phyloP scores from a whole-genome alignment of 306 rosid species.

The Trifolium dubium region DNA sequence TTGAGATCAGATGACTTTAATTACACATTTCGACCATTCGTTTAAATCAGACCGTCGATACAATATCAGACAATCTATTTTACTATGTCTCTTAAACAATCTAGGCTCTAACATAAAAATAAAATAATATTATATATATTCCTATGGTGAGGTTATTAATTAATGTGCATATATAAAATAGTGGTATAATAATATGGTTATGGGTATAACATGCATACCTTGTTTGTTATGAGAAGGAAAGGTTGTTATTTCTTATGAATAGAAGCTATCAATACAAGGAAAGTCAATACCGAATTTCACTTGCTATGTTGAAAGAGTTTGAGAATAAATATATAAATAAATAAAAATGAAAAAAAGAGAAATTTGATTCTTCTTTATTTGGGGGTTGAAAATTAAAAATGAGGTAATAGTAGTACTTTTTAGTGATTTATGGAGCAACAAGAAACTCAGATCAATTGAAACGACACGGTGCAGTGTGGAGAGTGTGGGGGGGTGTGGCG shows the following conservation, averaged over 20 bases:
- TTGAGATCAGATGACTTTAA: background rate
- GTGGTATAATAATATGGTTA: background rate
- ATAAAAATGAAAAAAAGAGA: background rate
- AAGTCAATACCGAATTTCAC: background rate
- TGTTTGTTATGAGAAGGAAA: slow-evolving; percentile 10
- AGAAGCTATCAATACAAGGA: background rate
- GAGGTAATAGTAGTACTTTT: background rate
- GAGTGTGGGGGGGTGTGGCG: background rate
- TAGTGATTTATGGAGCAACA: slow-evolving; percentile 2
- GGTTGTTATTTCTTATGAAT: background rate
- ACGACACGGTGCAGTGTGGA: slow-evolving; percentile 12
- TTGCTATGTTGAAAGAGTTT: background rate
- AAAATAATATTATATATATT: too few relatives aligned
- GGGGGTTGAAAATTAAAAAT: background rate
- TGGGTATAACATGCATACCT: background rate
- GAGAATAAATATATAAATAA: too few relatives aligned
- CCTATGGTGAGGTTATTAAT: background rate
- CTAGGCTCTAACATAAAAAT: background rate
- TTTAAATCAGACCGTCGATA: background rate
- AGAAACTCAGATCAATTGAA: slow-evolving; percentile 1
- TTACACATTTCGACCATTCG: background rate
- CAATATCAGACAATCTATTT: too few relatives aligned
- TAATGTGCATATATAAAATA: background rate
- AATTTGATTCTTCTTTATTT: background rate
- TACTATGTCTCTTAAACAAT: background rate